A percentile compares a stretch with the other conserved stretches of the same genome.
Conservation (phyloP, 345 rosid species). For the Passiflora organensis region DNA sequence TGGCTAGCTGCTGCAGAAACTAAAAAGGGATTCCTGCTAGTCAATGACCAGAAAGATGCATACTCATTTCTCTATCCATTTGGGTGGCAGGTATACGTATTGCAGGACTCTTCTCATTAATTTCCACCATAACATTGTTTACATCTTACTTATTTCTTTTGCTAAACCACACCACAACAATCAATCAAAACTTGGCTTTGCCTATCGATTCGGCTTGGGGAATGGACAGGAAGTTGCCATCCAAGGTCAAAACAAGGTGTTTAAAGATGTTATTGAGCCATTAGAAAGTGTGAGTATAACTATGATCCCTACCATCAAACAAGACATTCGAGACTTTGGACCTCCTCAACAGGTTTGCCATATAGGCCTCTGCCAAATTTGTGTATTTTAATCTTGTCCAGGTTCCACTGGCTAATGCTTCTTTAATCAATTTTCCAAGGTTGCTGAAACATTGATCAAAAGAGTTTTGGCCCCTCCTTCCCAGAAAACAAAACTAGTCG, state of each 20-base stretch:
- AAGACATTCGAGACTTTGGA: slow-evolving; percentile 75
- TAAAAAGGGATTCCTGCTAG: slow-evolving; percentile 65
- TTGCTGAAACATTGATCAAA: slow-evolving; percentile 72
- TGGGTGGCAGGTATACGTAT: slow-evolving; percentile 73
- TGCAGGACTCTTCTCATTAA: neutral
- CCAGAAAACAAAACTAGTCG: slow-evolving; percentile 71
- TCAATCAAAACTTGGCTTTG: neutral
- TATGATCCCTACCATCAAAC: slow-evolving; percentile 59
- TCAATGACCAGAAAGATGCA: slow-evolving; percentile 73
- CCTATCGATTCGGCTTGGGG: neutral
- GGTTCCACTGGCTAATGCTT: neutral
- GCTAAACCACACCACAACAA: neutral
- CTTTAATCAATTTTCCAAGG: slow-evolving; percentile 38
- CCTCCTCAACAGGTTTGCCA: slow-evolving; percentile 68
- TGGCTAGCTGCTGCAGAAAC: slow-evolving; percentile 98
- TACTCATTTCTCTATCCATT: slow-evolving; percentile 81
- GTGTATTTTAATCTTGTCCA: neutral
- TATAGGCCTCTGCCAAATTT: neutral
- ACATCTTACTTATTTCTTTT: too few species aligned
- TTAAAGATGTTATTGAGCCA: slow-evolving; percentile 93
- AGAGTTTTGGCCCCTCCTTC: slow-evolving; percentile 77
- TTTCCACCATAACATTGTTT: too few species aligned
- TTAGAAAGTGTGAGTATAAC: slow-evolving; percentile 79
- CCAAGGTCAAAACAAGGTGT: slow-evolving; percentile 87
- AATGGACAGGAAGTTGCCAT: slow-evolving; percentile 63